Evolutionary conservation across 108 stramenopile species (phyloP), one percentile per base, ranked within the genome.

Genomic region (Mediolabrus comicus): DNA sequence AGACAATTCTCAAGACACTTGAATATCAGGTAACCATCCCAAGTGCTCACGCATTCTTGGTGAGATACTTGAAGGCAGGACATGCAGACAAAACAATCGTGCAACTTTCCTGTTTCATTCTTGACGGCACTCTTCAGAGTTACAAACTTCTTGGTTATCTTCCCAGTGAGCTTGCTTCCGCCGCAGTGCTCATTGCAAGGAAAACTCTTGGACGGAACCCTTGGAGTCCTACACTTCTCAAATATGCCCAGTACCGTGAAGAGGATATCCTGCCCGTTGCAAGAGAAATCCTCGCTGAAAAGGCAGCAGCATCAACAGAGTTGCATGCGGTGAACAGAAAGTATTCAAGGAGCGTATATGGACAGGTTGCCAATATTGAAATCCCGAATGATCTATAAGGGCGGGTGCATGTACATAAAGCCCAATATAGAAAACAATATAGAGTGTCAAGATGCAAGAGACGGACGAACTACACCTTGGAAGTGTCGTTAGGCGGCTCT

Each of bases 41-140:
- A n/a, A 95, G 91, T 35, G 81, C 87, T 16, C 92, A 94, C 67
- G 85, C 85, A 41, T 98, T 98, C 79, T 84, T 98, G 59, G 83
- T 94, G 52, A 86, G 97, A 7, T 97, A 82, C 81, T 79, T 97
- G 53, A 98, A 97, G 89, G 97, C 93, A 7, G 92, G 85, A 8
- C 81, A 91, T 54, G 94, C 94, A 24, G 89, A 91, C 70, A 79
- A 83, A 58, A 78, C 75, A 38, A 95, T 94, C 59, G 88, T 91
- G 38, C 94, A 95, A 60, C 83, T 96, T 19, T 80, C 91, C 26
- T 88, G 84, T 67, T 97, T 86, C 81, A 71, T 96, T 38, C 83
- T 93, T 24, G 97, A 98, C 71, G 88, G 95, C 38, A 89, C 87
- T 24, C 82, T 98, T 14, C 92, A 95, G 65, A 91, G 92, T 72